Evolutionary conservation across 78 protist genomes (phyloP), one percentile per base, ranked within the genome.

Genomic region (Dictyostelium brefeldianum): DNA sequence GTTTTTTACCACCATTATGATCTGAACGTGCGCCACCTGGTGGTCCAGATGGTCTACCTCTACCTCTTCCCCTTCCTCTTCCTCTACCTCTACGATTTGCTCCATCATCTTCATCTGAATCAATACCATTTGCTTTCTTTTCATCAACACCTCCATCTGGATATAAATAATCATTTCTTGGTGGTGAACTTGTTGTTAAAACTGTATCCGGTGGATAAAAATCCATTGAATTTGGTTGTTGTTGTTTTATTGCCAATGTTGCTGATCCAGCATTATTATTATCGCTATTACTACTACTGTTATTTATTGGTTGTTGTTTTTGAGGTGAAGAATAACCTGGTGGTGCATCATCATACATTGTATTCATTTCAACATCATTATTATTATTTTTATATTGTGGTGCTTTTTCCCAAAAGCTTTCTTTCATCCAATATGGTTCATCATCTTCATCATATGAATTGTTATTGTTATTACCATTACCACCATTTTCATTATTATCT

Each of bases 371-470:
- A 3, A 90, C 22, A 71, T 79, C 92, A 50, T 41, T 71, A 14
- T 65, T 53, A 50, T 41, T 71, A 14, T 65, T 53, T 64, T 36
- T 47, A 65, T 59, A 47, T 90, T 67, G 83, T 75, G 81, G 54
- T 90, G 89, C 80, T 17, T 84, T 77, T 31, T 89, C 84, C 95
- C 95, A 91, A 74, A 83, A 91, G n/a, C 78, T 47, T 18, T 91
- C 82, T 22, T 77, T 41, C 95, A 91, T 91, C 95, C 95, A 91
- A 74, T 91, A 91, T 5, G 95, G 95, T 9, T 90, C 91, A 20
- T 70, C 59, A 25, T 64, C 92, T 62, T 82, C 25, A 53, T 48
- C 11, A 73, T 83, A 67, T 54, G 6, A 3, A 22, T 20, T 46
- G 7, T 27, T 22, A 18, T 36, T 78, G 51, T 25, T 75, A 25